These are phyloP conservation scores for Leptographium flavum DNA, from an alignment of 2,329 filamentous ascomycete genomes.

Conservation along the genomic window DNA sequence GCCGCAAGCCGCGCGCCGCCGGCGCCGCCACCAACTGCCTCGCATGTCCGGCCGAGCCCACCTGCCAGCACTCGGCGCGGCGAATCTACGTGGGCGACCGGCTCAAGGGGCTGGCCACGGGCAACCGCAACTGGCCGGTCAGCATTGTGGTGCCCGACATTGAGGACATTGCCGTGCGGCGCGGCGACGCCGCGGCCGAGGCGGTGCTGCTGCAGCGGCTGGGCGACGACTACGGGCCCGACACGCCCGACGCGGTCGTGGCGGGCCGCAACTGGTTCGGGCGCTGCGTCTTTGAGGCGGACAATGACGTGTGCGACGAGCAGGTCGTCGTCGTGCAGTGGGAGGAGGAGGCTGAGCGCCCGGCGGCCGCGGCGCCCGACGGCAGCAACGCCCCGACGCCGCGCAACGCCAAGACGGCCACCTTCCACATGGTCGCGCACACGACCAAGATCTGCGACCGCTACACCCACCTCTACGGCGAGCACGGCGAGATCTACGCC, in stretches of 20 bases:
- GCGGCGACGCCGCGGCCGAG: slow-evolving; percentile 33
- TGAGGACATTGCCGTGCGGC: slow-evolving; percentile 49
- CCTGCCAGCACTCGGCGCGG: slow-evolving; percentile 76
- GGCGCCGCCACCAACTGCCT: slow-evolving; percentile 76
- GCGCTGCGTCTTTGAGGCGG: slow-evolving; percentile 84
- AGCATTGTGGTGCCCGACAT: slow-evolving; percentile 87
- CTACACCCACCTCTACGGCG: slow-evolving; percentile 75
- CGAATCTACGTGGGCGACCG: slow-evolving; percentile 57
- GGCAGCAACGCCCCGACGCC: slow-evolving; percentile 1
- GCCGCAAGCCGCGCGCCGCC: slow-evolving; percentile 61
- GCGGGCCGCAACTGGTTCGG: slow-evolving; percentile 63
- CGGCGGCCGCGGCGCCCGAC: too few species aligned
- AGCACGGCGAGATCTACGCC: slow-evolving; percentile 71
- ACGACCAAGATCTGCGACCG: slow-evolving; percentile 79
- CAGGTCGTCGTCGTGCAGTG: slow-evolving; percentile 80
- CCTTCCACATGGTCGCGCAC: slow-evolving; percentile 88
- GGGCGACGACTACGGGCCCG: slow-evolving; percentile 36
- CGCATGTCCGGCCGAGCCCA: slow-evolving; percentile 56
- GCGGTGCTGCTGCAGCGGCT: slow-evolving; percentile 22
- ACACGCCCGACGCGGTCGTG: slow-evolving; percentile 31
- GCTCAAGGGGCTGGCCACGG: slow-evolving; percentile 42
- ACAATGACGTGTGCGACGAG: slow-evolving; percentile 90
- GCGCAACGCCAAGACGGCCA: slow-evolving; percentile 64
- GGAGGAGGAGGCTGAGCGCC: slow-evolving; percentile 36
- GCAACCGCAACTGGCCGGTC: slow-evolving; percentile 67